phyloP scores from a whole-genome alignment of 1,284 basidiomycete genomes.

The Sporisorium exsertum region DNA sequence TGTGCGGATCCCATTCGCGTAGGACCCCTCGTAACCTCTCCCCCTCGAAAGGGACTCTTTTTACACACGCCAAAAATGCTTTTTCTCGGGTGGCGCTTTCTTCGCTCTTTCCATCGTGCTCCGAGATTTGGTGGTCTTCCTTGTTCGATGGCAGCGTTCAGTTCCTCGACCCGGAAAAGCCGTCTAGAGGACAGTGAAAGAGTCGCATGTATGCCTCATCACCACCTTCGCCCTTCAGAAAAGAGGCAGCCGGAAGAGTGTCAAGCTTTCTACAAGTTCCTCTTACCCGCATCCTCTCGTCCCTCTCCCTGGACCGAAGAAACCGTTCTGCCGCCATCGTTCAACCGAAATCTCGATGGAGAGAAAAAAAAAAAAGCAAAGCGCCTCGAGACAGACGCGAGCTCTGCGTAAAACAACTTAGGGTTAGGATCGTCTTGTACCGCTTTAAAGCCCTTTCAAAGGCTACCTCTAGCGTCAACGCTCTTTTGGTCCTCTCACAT shows the following conservation, averaged over 20 bases:
- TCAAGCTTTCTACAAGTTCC: no score
- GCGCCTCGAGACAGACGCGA: neutral
- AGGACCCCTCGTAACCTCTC: neutral
- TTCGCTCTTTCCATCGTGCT: neutral
- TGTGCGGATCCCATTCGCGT: neutral
- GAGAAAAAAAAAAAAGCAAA: neutral
- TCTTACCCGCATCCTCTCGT: no score
- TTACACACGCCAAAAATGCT: constrained; percentile 1
- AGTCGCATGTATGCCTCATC: no score
- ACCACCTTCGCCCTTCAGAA: no score
- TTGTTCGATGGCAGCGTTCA: no score
- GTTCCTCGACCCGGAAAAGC: no score
- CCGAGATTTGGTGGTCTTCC: no score
- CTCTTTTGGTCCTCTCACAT: neutral
- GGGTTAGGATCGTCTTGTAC: constrained; percentile 59
- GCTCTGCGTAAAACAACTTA: constrained; percentile 44
- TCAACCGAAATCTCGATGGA: no score
- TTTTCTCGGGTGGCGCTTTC: neutral
- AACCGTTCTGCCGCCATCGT: no score
- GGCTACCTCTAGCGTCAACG: constrained; percentile 11
- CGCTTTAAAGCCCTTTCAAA: constrained; percentile 31
- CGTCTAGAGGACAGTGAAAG: no score
- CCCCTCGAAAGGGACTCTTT: neutral
- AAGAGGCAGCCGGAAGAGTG: no score
- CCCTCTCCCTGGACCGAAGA: no score